Conservation (phyloP, 2,329 filamentous ascomycete genomes). For the Botrytis aclada region DNA sequence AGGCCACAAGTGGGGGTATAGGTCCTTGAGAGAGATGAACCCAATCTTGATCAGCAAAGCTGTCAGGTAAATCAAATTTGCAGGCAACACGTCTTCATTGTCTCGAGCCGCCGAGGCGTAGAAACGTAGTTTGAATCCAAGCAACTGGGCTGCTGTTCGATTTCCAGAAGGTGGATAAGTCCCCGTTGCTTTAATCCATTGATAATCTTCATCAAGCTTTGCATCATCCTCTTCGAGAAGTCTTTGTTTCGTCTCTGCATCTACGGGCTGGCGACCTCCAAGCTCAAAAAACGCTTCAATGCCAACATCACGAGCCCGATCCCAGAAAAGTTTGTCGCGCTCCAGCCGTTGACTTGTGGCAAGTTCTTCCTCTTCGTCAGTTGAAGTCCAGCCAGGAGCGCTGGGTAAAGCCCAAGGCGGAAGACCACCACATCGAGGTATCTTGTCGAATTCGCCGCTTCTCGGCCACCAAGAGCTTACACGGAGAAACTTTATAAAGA, state of each 20-base stretch:
- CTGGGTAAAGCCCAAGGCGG: conserved; percentile 81
- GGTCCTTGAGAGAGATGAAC: conserved; percentile 86
- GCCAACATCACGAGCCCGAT: conserved; percentile 69
- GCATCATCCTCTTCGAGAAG: conserved; percentile 42
- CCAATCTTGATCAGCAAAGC: conserved; percentile 95
- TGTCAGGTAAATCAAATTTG: conserved; percentile 88
- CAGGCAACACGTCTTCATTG: conserved; percentile 73
- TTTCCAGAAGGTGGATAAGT: conserved; percentile 84
- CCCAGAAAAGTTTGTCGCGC: conserved; percentile 79
- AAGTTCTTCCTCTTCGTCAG: conserved; percentile 64
- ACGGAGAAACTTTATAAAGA: conserved; percentile 90
- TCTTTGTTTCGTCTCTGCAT: conserved; percentile 50
- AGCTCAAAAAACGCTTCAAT: conserved; percentile 88
- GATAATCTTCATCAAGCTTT: conserved; percentile 53
- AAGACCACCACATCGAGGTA: conserved; percentile 57
- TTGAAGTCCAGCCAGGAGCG: conserved; percentile 59
- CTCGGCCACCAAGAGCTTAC: conserved; percentile 97
- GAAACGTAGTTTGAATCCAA: conserved; percentile 96
- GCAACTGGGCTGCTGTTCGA: conserved; percentile 84
- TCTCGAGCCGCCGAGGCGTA: conserved; percentile 80
- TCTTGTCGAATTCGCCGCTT: conserved; percentile 48
- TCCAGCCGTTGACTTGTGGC: conserved; percentile 55
- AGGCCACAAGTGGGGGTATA: conserved; percentile 91
- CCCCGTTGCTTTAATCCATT: conserved; percentile 78
- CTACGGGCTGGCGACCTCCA: conserved; percentile 65